Conservation (phyloP, 2,329 filamentous ascomycete genomes). For the Fusarium austroafricanum region DNA sequence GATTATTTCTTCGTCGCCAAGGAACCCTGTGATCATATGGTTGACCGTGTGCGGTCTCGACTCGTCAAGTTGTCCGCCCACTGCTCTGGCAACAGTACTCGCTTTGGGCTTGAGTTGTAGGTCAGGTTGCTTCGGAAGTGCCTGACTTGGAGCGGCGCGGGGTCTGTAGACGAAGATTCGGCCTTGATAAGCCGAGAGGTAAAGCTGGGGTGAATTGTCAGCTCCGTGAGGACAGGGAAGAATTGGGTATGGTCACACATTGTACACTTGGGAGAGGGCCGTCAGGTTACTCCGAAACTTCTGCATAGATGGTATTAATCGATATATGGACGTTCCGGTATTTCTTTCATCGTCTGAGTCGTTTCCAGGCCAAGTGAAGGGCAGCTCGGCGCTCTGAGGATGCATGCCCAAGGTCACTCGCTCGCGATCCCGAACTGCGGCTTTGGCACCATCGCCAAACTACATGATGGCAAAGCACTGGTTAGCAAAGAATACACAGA, state of each 20-base stretch:
- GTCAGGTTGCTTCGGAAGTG: constrained; percentile 61
- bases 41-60: constrained; percentile 72
- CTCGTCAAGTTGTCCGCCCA: constrained; percentile 66
- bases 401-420: constrained; percentile 43
- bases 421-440: constrained; percentile 52
- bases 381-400: constrained; percentile 40
- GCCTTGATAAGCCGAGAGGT: constrained; percentile 69
- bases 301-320: constrained; percentile 51
- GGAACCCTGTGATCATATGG: constrained; percentile 73
- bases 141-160: constrained; percentile 59
- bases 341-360: constrained; percentile 42
- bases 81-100: constrained; percentile 53
- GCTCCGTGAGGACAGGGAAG: constrained; percentile 2
- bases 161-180: constrained; percentile 69
- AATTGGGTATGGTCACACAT: constrained; percentile 53
- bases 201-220: constrained; percentile 57
- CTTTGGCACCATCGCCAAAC: constrained; percentile 53
- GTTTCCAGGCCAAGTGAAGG: constrained; percentile 48
- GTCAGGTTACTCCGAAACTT: constrained; percentile 66
- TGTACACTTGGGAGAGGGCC: constrained; percentile 67
- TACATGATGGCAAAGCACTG: constrained; percentile 33
- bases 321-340: constrained; percentile 44
- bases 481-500: constrained; percentile 9
- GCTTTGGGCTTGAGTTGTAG: constrained; percentile 61
- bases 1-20: constrained; percentile 77